Conservation (phyloP, 805 yeast species). For the Debaryomyces castellii region DNA sequence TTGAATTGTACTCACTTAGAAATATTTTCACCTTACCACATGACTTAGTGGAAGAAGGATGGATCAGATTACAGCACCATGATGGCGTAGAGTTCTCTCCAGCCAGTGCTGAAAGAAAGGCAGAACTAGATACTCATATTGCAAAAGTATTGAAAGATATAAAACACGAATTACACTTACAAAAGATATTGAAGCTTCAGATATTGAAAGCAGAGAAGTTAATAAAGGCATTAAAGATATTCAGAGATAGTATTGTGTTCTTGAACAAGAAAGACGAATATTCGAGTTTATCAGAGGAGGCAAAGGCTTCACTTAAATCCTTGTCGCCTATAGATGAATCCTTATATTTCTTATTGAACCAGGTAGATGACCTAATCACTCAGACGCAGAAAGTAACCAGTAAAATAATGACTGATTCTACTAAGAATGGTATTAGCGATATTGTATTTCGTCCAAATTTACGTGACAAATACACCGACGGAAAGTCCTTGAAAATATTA, state of each 20-base stretch:
- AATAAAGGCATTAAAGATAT: constrained; percentile 27
- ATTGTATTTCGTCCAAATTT: constrained; percentile 24
- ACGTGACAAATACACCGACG: constrained; percentile 41
- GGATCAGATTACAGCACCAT: constrained; percentile 69
- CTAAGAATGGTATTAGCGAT: constrained; percentile 20
- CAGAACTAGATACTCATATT: constrained; percentile 29
- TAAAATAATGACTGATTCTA: constrained; percentile 23
- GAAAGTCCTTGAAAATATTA: constrained; percentile 35
- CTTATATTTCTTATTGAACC: constrained; percentile 42
- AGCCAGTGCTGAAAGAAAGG: constrained; percentile 5
- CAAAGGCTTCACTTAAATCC: constrained; percentile 26
- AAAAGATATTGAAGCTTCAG: constrained; percentile 40
- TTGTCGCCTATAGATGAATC: constrained; percentile 49
- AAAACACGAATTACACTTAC: constrained; percentile 42
- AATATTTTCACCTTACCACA: constrained; percentile 73
- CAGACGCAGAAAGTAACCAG: constrained; percentile 25
- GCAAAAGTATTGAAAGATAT: constrained; percentile 36
- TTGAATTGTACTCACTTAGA: constrained; percentile 77
- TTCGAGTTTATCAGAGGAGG: constrained; percentile 18
- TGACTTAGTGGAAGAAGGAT: constrained; percentile 63
- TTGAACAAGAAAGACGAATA: constrained; percentile 16
- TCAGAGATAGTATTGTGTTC: constrained; percentile 27
- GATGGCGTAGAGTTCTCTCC: constrained; percentile 40
- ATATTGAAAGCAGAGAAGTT: constrained; percentile 38
- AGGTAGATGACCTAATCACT: constrained; percentile 37